A percentile compares a stretch with the other conserved stretches of the same genome.
Conservation (phyloP, 2,329 filamentous ascomycete genomes). For the Dothiorella sarmentorum region DNA sequence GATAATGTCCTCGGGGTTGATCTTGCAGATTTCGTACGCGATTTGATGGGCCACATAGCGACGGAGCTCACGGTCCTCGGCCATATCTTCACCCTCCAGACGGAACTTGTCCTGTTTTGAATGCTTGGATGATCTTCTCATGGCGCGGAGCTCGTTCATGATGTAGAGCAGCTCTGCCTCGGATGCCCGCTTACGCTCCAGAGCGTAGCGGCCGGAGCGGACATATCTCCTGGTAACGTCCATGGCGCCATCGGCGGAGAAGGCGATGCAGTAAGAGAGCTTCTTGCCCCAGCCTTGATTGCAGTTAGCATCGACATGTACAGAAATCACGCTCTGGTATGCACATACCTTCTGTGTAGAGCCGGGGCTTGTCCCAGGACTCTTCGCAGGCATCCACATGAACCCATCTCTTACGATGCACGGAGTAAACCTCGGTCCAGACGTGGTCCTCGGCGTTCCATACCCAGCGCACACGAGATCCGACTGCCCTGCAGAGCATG, state of each 20-base stretch:
- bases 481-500: constrained; percentile 93
- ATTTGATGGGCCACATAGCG: constrained; percentile 71
- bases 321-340: not conserved
- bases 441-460: constrained; percentile 98
- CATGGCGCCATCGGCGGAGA: constrained; percentile 79
- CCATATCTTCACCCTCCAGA: constrained; percentile 74
- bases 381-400: constrained; percentile 95
- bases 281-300: constrained; percentile 80
- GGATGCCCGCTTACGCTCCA: constrained; percentile 73
- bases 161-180: constrained; percentile 91
- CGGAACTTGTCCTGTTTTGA: constrained; percentile 80
- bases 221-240: constrained; percentile 67
- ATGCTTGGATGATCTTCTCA: constrained; percentile 80
- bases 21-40: constrained; percentile 66
- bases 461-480: constrained; percentile 89
- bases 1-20: constrained; percentile 52
- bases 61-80: constrained; percentile 71
- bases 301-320: constrained; percentile 21
- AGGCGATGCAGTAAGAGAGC: constrained; percentile 95
- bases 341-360: constrained; percentile 76
- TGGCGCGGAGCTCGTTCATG: constrained; percentile 82
- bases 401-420: constrained; percentile 91
- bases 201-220: constrained; percentile 67
- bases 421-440: constrained; percentile 96
- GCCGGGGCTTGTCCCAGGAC: constrained; percentile 86